phyloP scores from a whole-genome alignment of 805 yeast species.

The Cyberlindnera mycetangii region DNA sequence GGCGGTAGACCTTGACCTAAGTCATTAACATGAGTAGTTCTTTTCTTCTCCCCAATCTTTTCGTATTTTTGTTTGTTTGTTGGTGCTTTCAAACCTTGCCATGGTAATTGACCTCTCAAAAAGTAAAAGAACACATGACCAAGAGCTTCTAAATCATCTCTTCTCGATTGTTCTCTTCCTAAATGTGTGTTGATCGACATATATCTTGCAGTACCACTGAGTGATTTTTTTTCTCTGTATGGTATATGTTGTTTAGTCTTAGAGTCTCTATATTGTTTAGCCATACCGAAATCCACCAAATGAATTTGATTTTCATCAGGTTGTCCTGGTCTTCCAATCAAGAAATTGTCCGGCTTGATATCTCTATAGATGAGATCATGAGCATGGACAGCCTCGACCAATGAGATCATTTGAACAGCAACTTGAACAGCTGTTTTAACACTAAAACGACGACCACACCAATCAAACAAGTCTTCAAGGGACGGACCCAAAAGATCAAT shows the following conservation, averaged over 20 bases:
- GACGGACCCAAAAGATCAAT: constrained; percentile 80
- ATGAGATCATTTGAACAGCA: constrained; percentile 73
- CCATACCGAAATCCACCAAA: constrained; percentile 84
- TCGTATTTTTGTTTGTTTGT: constrained; percentile 82
- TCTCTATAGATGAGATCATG: constrained; percentile 77
- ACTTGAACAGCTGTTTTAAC: constrained; percentile 71
- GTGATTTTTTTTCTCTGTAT: constrained; percentile 73
- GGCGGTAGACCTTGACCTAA: constrained; percentile 61
- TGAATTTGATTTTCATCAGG: constrained; percentile 66
- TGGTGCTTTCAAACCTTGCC: constrained; percentile 90
- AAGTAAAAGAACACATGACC: constrained; percentile 84
- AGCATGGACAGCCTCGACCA: constrained; percentile 72
- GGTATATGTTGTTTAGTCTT: constrained; percentile 79
- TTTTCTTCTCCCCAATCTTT: constrained; percentile 79
- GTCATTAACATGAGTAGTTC: constrained; percentile 61
- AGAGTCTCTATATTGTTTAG: constrained; percentile 80
- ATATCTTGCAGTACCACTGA: constrained; percentile 83
- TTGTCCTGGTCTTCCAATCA: constrained; percentile 60
- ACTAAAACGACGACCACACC: constrained; percentile 79
- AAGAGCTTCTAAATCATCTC: constrained; percentile 78
- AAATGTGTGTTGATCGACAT: constrained; percentile 88
- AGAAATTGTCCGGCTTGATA: constrained; percentile 80
- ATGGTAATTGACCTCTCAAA: constrained; percentile 74
- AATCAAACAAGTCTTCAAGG: constrained; percentile 77
- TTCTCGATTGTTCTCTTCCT: constrained; percentile 78